These are phyloP conservation scores for Penicillium paneum DNA, from an alignment of 2,329 filamentous ascomycete species.

Conservation along the genomic window DNA sequence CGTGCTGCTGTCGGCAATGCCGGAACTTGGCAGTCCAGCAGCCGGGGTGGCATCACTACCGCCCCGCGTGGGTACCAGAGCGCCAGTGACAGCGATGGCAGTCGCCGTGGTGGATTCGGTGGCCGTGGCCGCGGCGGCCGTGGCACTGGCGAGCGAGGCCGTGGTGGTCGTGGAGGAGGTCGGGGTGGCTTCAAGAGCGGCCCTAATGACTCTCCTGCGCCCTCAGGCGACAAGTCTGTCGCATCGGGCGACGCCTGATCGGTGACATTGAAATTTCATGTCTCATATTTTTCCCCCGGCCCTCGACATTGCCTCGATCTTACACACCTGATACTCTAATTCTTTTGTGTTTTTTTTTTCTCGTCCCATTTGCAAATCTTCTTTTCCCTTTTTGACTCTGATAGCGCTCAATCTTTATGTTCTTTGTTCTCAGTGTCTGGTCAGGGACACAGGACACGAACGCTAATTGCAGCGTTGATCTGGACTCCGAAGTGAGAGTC, in stretches of 20 bases:
- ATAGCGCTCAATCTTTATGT: neutral
- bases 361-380: slow-evolving; percentile 23
- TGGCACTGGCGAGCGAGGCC: slow-evolving; percentile 50
- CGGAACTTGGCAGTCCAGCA: slow-evolving; percentile 55
- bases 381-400: slow-evolving; percentile 17
- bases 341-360: slow-evolving; percentile 25
- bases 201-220: slow-evolving; percentile 31
- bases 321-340: slow-evolving; percentile 26
- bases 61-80: slow-evolving; percentile 77
- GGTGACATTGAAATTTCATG: slow-evolving; percentile 12
- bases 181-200: slow-evolving; percentile 59
- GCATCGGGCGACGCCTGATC: slow-evolving; percentile 34
- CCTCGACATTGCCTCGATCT: slow-evolving; percentile 15
- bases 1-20: slow-evolving; percentile 51
- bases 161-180: slow-evolving; percentile 55
- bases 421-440: neutral
- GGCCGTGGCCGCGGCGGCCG: slow-evolving; percentile 52
- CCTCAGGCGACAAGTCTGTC: slow-evolving; percentile 36
- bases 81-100: slow-evolving; percentile 72
- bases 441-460: neutral
- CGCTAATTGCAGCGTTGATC: neutral
- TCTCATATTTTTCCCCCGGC: slow-evolving; percentile 13
- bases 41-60: slow-evolving; percentile 63
- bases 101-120: slow-evolving; percentile 60
- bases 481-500: neutral